A percentile compares a stretch with the other conserved stretches of the same genome.
Evolutionary conservation across 805 yeast genomes (phyloP).

Genomic region (Torulaspora microellipsoides): DNA sequence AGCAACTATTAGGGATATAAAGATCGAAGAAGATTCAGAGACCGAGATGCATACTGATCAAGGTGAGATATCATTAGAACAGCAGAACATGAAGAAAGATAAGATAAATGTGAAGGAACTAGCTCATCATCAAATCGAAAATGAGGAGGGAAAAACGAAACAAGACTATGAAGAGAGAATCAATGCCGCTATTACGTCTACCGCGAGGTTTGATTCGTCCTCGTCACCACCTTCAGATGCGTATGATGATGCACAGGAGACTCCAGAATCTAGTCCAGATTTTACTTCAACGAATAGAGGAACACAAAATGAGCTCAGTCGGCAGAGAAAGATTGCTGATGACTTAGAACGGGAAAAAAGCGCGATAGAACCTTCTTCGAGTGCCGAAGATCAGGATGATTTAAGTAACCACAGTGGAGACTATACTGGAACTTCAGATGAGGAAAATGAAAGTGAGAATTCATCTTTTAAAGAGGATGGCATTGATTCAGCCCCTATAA

Average conservation of each 20-base stretch:
- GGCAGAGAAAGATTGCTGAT: not conserved
- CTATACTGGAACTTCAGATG: not conserved
- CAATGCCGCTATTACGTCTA: conserved; percentile 2
- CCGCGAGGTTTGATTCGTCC: conserved; percentile 1
- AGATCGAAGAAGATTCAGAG: conserved; percentile 7
- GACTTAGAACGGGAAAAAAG: not conserved
- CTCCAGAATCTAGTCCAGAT: conserved; percentile 3
- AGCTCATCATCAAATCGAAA: not conserved
- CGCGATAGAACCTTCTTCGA: conserved; percentile 3
- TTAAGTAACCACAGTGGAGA: conserved; percentile 1
- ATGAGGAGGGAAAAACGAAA: not conserved
- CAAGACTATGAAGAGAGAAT: conserved; percentile 1
- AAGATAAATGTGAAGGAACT: not conserved
- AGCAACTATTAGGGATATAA: conserved; percentile 7
- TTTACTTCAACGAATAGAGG: not conserved
- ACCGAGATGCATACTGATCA: not conserved
- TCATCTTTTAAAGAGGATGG: conserved; percentile 1
- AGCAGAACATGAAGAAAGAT: not conserved
- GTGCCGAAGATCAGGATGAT: conserved; percentile 15
- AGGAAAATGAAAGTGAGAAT: conserved; percentile 1
- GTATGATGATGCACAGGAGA: conserved; percentile 12
- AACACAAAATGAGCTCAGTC: not conserved
- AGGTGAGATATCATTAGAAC: conserved; percentile 1
- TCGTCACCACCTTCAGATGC: conserved; percentile 10
- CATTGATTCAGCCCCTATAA: not conserved